Evolutionary conservation across 1,284 basidiomycete genomes (phyloP).

Genomic region (Cutaneotrichosporon dermatis): DNA sequence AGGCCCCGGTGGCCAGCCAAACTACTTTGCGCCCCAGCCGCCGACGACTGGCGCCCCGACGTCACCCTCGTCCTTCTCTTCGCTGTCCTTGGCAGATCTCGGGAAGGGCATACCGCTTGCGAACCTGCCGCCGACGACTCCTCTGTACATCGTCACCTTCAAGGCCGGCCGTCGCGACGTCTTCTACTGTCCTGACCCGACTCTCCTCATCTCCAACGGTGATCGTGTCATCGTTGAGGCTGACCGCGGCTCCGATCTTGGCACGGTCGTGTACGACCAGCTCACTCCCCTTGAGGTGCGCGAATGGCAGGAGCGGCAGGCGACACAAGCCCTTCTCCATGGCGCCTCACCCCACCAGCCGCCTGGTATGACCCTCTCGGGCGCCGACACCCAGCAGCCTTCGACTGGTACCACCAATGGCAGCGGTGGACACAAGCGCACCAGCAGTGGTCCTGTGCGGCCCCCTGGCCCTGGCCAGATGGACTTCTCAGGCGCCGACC

Average conservation of each 20-base stretch:
- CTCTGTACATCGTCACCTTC: slow-evolving; percentile 95
- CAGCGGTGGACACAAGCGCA: slow-evolving; percentile 11
- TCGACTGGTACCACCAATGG: slow-evolving; percentile 5
- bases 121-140: slow-evolving; percentile 74
- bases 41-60: slow-evolving; percentile 13
- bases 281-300: slow-evolving; percentile 89
- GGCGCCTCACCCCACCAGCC: slow-evolving; percentile 48
- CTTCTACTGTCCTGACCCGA: slow-evolving; percentile 74
- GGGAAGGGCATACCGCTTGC: slow-evolving; percentile 86
- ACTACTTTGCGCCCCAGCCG: not conserved
- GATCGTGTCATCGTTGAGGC: slow-evolving; percentile 94
- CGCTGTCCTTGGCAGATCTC: slow-evolving; percentile 59
- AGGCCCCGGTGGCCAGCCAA: slow-evolving; percentile 4
- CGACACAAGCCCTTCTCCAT: slow-evolving; percentile 43
- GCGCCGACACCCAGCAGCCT: not conserved
- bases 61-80: slow-evolving; percentile 41
- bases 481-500: slow-evolving; percentile 36
- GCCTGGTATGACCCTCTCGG: slow-evolving; percentile 47
- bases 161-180: slow-evolving; percentile 93
- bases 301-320: slow-evolving; percentile 73
- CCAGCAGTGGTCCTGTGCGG: slow-evolving; percentile 12
- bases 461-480: slow-evolving; percentile 15
- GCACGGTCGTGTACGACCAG: slow-evolving; percentile 81
- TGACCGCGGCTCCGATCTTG: slow-evolving; percentile 88
- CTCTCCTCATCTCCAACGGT: slow-evolving; percentile 58